Evolutionary conservation across 2,329 filamentous ascomycete genomes (phyloP), one percentile per base, ranked within the genome.

Genomic region (Colletotrichum echinochloae): DNA sequence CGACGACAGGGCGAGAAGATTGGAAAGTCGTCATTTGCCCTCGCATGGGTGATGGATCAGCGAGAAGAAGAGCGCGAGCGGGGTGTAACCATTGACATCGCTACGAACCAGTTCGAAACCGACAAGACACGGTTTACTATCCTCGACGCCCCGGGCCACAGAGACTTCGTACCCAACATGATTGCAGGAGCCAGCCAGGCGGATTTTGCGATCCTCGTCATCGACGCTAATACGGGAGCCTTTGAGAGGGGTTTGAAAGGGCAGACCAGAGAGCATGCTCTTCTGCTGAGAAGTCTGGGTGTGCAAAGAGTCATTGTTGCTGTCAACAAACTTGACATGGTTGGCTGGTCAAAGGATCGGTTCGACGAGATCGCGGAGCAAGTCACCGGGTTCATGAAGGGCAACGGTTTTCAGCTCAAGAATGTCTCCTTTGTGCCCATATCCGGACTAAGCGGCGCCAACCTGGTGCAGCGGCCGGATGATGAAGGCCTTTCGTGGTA

Each of bases 151-250:
- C 96, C 96, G 0, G 96, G 96, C 0, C 96, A 99, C 80, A 89
- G 91, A 71, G 96, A 99, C 79, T 99, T 98, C 78, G 94, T 99
- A 26, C 96, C 96, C 0, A 99, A 98, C 80, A 99, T 99, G 96
- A 98, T 99, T 79, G 95, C 95, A 2, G 96, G 96, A 18, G 94
- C 95, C 4, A 96, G 93, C 70, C 95, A 98, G 81, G 97, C 96
- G 12, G 96, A 99, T 79, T 96, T 98, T 80, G 96, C 95, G 0
- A 92, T 99, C 0, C 85, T 99, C 3, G 96, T 99, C 26, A 94
- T 99, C 71, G 96, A 99, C 79, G 92, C 95, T 5, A 92, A 92
- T 68, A 94, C 90, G 0, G 96, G 95, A 41, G 95, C 95, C 41
- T 98, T 98, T 74, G 96, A 99, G 79, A 94, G 94, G 4, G 97